Evolutionary conservation across 352 stramenopile species (phyloP).

Genomic region (Globisporangium mamillatum): DNA sequence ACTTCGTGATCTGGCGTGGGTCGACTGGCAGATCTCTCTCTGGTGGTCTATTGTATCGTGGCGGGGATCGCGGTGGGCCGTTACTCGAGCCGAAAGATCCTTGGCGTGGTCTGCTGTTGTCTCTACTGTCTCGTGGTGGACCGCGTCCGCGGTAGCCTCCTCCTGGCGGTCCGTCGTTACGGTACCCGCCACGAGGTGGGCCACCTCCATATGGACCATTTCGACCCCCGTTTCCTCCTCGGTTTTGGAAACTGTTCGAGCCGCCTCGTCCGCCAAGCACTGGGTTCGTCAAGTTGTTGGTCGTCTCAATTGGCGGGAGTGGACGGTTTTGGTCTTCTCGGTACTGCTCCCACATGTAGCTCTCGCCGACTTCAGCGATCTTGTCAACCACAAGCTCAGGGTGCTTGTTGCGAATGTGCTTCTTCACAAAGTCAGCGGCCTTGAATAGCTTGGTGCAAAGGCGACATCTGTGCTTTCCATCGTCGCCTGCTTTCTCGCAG

Average conservation of each 20-base stretch:
- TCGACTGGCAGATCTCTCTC: slow-evolving; percentile 75
- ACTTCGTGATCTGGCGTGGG: slow-evolving; percentile 77
- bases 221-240: slow-evolving; percentile 27
- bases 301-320: slow-evolving; percentile 69
- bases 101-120: slow-evolving; percentile 40
- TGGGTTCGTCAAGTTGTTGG: slow-evolving; percentile 55
- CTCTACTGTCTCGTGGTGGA: slow-evolving; percentile 46
- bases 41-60: slow-evolving; percentile 34
- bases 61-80: slow-evolving; percentile 31
- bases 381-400: slow-evolving; percentile 81
- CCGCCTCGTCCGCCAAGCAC: slow-evolving; percentile 45
- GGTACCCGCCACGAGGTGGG: slow-evolving; percentile 37
- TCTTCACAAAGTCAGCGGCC: slow-evolving; percentile 85
- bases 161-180: slow-evolving; percentile 40
- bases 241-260: slow-evolving; percentile 32
- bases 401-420: slow-evolving; percentile 88
- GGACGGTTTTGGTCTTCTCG: slow-evolving; percentile 77
- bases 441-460: slow-evolving; percentile 89
- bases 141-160: slow-evolving; percentile 48
- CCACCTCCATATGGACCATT: slow-evolving; percentile 26
- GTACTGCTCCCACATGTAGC: slow-evolving; percentile 88
- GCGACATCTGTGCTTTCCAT: slow-evolving; percentile 78
- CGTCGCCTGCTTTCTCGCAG: slow-evolving; percentile 77
- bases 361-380: slow-evolving; percentile 76
- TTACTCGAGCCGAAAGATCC: slow-evolving; percentile 40